Evolutionary conservation across 1,284 basidiomycete species (phyloP), one percentile per base, ranked within the genome.

Genomic region (Sporisorium graminicola): DNA sequence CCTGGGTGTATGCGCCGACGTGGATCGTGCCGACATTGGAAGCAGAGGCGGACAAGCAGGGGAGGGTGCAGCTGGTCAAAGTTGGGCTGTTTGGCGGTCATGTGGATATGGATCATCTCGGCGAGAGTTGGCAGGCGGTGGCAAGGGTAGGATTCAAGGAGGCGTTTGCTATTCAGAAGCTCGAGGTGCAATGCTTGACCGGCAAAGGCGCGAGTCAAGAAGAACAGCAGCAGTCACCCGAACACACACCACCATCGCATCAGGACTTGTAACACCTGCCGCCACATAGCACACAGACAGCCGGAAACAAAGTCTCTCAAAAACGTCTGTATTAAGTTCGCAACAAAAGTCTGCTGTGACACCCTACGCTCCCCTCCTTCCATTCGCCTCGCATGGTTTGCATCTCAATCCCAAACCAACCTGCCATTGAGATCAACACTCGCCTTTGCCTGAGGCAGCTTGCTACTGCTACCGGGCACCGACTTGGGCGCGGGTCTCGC

Each of bases 31-130:
- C 13, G 0, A 2, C 24, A 13, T 33, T 73, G 20, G 9, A 52
- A 4, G 27, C 35, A 2, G 35, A 14, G 5, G 56, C 53, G 0
- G n/a, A 31, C 4, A 24, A 5, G 22, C 20, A 37, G 24, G 58
- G 26, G 0, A 58, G 22, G 5, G 52, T 63, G 7, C 20, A 47
- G 3, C 0, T 62, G 50, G 43, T 44, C 4, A 50, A 29, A n/a
- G 46, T 33, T 2, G 18, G 10, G 2, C 24, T 26, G 3, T 64
- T 46, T 5, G 14, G 9, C 0, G 55, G 65, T 27, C 74, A 79
- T 37, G 47, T 79, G 4, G 78, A 79, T 52, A 54, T 66, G 46
- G 78, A 79, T 43, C 75, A 79, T 59, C 31, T 79, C 14, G 2
- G 14, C 2, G 67, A 79, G 52, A 58, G 16, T 18, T 52, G 44